Conservation (phyloP, 306 rosid species). For the Alnus glutinosa region DNA sequence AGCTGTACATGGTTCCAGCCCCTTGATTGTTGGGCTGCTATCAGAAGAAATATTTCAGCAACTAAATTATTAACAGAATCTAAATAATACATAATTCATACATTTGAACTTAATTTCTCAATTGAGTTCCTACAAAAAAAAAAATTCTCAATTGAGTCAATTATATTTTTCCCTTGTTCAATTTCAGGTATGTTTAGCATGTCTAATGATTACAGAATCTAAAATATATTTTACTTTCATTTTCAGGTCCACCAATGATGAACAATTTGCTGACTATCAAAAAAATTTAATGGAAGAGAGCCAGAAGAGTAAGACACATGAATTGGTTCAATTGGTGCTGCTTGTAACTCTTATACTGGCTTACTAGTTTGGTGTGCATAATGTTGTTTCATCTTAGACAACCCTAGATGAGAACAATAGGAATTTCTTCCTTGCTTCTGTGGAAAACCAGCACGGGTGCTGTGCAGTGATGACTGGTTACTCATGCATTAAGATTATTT, state of each 20-base stretch:
- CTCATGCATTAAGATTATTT: not conserved
- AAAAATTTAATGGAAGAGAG: conserved; percentile 52
- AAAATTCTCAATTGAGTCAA: not conserved
- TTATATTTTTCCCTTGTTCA: not conserved
- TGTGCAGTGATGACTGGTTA: not conserved
- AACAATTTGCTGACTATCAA: conserved; percentile 53
- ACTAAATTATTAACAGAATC: not conserved
- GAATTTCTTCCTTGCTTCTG: not conserved
- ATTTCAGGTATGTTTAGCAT: not conserved
- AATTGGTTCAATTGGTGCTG: conserved; percentile 6
- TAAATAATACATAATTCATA: not conserved
- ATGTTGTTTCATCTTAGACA: not conserved
- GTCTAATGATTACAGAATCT: not conserved
- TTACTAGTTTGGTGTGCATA: not conserved
- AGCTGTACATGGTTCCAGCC: not conserved
- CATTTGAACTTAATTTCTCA: not conserved
- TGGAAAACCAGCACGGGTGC: not conserved
- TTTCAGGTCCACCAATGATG: conserved; percentile 58
- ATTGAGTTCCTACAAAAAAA: too few species aligned
- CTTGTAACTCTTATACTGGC: not conserved
- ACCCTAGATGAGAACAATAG: not conserved
- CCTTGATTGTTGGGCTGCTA: not conserved
- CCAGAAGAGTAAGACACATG: conserved; percentile 58
- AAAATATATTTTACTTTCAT: conserved; percentile 17
- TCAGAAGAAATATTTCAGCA: not conserved